Evolutionary conservation across 2,329 filamentous ascomycete genomes (phyloP).

Genomic region (Dactylellina parvicollis): DNA sequence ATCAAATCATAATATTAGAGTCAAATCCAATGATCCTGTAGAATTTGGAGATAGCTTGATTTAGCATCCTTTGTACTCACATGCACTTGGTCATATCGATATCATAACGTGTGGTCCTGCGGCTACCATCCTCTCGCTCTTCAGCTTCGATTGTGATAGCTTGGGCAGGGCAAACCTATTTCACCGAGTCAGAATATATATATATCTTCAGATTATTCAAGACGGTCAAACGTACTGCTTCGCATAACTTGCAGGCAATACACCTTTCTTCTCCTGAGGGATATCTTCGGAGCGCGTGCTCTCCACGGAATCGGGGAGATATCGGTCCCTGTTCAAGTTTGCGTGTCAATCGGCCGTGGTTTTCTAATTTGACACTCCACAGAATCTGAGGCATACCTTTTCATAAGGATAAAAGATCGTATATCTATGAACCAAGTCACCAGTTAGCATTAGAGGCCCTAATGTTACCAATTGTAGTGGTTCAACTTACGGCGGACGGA

Average conservation of each 20-base stretch:
- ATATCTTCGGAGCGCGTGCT: conserved; percentile 95
- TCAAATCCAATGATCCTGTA: neutral
- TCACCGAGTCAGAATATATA: conserved; percentile 45
- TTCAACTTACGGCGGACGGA: conserved; percentile 87
- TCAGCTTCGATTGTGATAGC: conserved; percentile 99
- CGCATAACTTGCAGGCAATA: conserved; percentile 99
- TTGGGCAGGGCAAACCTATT: conserved; percentile 88
- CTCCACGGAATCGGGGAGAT: conserved; percentile 95
- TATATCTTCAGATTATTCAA: neutral
- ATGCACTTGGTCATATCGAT: conserved; percentile 99
- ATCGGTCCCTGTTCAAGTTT: conserved; percentile 76
- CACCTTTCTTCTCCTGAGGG: conserved; percentile 98
- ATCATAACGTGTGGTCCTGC: conserved; percentile 95
- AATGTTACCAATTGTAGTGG: neutral
- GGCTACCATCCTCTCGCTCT: conserved; percentile 93
- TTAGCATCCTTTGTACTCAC: conserved; percentile 22
- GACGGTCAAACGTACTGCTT: conserved; percentile 70
- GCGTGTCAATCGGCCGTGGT: conserved; percentile 10
- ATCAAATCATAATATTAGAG: conserved; percentile 12
- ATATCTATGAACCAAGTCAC: conserved; percentile 70
- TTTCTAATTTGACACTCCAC: neutral
- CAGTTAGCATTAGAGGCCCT: neutral
- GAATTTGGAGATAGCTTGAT: neutral
- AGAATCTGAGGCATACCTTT: conserved; percentile 70
- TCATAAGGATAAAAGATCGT: conserved; percentile 99